Conservation (phyloP, 768 basidiomycete genomes). For the Lactifluus hygrophoroides region DNA sequence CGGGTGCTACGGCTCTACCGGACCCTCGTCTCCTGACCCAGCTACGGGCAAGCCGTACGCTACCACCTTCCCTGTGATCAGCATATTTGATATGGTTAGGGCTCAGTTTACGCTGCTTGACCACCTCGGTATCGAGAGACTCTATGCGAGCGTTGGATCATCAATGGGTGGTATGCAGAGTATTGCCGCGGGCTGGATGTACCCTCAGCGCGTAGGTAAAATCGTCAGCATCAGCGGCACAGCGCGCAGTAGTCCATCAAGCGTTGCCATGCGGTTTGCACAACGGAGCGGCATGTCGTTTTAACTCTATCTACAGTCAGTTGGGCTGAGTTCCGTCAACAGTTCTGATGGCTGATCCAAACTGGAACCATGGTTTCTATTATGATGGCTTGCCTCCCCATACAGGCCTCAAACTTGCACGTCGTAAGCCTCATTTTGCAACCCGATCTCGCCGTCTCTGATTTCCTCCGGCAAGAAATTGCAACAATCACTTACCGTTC, state of each 20-base stretch:
- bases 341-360: slow-evolving; percentile 99
- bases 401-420: slow-evolving; percentile 95
- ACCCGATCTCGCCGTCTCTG: not conserved
- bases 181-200: slow-evolving; percentile 88
- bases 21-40: slow-evolving; percentile 79
- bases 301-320: not conserved
- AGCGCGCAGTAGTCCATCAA: slow-evolving; percentile 83
- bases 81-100: slow-evolving; percentile 94
- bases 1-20: slow-evolving; percentile 96
- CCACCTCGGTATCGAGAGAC: slow-evolving; percentile 67
- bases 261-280: slow-evolving; percentile 92
- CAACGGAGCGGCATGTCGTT: slow-evolving; percentile 79
- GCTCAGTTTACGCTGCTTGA: slow-evolving; percentile 87
- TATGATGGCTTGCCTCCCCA: slow-evolving; percentile 94
- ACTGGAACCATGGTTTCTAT: slow-evolving; percentile 99
- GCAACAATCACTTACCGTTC: slow-evolving; percentile 99
- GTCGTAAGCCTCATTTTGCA: slow-evolving; percentile 49
- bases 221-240: slow-evolving; percentile 93
- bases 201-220: slow-evolving; percentile 81
- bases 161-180: slow-evolving; percentile 99
- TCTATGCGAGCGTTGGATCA: slow-evolving; percentile 90
- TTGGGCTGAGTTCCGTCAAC: not conserved
- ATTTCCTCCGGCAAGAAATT: slow-evolving; percentile 56
- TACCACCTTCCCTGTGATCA: slow-evolving; percentile 84
- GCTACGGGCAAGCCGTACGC: slow-evolving; percentile 66